Evolutionary conservation across 83 land plant genomes (phyloP).

Genomic region (Picea abies): DNA sequence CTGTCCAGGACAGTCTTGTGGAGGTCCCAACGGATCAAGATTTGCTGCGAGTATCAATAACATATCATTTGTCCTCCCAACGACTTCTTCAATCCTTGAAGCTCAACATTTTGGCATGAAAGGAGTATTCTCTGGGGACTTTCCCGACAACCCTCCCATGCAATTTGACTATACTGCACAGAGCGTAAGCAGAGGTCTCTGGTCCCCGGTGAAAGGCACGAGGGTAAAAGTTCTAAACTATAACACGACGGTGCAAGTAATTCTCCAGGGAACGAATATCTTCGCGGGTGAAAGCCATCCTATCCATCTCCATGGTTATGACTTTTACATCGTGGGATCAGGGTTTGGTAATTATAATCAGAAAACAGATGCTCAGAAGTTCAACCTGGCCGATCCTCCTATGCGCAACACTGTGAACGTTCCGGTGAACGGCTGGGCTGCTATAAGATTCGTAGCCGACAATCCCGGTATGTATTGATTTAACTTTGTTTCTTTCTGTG

Average conservation of each 20-base stretch:
- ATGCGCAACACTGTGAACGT: conserved; percentile 40
- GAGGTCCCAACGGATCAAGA: conserved; percentile 14
- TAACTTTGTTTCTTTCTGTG: too few species aligned
- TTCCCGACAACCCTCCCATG: conserved; percentile 48
- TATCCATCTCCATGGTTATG: conserved; percentile 68
- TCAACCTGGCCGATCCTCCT: conserved; percentile 61
- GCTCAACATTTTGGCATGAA: too few species aligned
- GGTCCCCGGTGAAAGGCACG: conserved; percentile 33
- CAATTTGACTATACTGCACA: conserved; percentile 53
- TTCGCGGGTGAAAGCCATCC: conserved; percentile 63
- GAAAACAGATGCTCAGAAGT: conserved; percentile 24
- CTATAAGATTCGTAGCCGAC: conserved; percentile 38
- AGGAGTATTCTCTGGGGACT: conserved; percentile 40
- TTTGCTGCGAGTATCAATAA: conserved; percentile 41
- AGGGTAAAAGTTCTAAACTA: conserved; percentile 37
- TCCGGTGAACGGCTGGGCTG: conserved; percentile 46
- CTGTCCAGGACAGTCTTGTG: conserved; percentile 29
- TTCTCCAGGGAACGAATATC: conserved; percentile 60
- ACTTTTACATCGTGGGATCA: conserved; percentile 58
- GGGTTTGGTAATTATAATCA: conserved; percentile 69
- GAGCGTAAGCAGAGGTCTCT: conserved; percentile 2
- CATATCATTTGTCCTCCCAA: conserved; percentile 44
- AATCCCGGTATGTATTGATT: conserved; percentile 25
- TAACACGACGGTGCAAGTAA: conserved; percentile 52
- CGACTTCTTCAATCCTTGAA: not conserved